phyloP scores from a whole-genome alignment of 179 eudicot species.

The Patellifolia procumbens region DNA sequence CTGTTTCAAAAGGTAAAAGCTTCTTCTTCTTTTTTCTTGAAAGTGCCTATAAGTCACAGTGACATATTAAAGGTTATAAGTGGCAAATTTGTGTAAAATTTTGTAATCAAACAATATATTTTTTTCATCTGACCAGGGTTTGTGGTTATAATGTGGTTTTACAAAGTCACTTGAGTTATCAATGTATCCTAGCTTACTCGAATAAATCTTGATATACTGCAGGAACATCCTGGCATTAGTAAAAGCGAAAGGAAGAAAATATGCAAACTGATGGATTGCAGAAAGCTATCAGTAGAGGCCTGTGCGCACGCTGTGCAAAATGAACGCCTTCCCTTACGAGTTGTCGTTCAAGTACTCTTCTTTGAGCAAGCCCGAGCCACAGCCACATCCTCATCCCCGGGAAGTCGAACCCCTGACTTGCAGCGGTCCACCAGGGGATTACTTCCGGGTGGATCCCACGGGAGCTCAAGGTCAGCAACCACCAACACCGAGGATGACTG shows the following conservation, averaged over 20 bases:
- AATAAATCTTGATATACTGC: slow-evolving; percentile 16
- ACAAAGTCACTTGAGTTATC: background rate
- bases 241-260: slow-evolving; percentile 78
- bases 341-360: slow-evolving; percentile 83
- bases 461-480: slow-evolving; percentile 80
- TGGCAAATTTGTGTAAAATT: too few relatives aligned
- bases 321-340: slow-evolving; percentile 81
- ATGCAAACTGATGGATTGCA: slow-evolving; percentile 84
- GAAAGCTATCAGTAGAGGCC: slow-evolving; percentile 76
- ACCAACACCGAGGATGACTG: slow-evolving; percentile 92
- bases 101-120: too few relatives aligned
- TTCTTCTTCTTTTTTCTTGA: too few relatives aligned
- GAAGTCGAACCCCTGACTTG: slow-evolving; percentile 48
- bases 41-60: too few relatives aligned
- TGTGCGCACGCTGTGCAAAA: slow-evolving; percentile 82
- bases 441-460: slow-evolving; percentile 65
- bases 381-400: slow-evolving; percentile 37
- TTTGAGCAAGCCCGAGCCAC: slow-evolving; percentile 72
- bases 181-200: background rate
- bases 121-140: too few relatives aligned
- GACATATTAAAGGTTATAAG: too few relatives aligned
- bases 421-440: slow-evolving; percentile 38
- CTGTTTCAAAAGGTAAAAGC: too few relatives aligned
- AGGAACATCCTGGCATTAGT: slow-evolving; percentile 76
- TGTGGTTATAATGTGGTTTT: too few relatives aligned